A percentile compares a stretch with the other conserved stretches of the same genome.
Evolutionary conservation across 78 protist genomes (phyloP).

Genomic region (Pelomyxa schiedti): DNA sequence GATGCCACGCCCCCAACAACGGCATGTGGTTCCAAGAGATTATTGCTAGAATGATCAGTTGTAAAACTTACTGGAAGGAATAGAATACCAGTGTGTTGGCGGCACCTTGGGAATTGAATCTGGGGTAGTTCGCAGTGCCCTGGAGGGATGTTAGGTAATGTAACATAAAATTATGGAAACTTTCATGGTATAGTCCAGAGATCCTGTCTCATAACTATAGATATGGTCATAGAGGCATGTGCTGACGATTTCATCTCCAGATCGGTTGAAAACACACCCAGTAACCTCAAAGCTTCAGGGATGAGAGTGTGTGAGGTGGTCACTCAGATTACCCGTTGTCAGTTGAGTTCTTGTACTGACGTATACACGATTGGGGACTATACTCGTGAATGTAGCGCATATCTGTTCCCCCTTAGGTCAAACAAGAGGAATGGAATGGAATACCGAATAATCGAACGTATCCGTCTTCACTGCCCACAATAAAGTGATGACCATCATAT

Average conservation of each 20-base stretch:
- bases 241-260: slow-evolving; percentile 28
- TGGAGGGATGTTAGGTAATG: too few species aligned
- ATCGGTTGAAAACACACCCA: slow-evolving; percentile 17
- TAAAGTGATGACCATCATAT: slow-evolving; percentile 20
- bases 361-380: slow-evolving; percentile 22
- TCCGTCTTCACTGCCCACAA: slow-evolving; percentile 31
- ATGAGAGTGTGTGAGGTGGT: not conserved
- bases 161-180: too few species aligned
- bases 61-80: too few species aligned
- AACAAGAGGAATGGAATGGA: not conserved
- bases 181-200: too few species aligned
- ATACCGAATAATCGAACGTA: slow-evolving; percentile 22
- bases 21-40: too few species aligned
- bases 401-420: too few species aligned
- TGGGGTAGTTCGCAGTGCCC: too few species aligned
- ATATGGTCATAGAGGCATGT: slow-evolving; percentile 21
- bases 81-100: too few species aligned
- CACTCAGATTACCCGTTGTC: not conserved
- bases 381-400: slow-evolving; percentile 18
- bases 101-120: too few species aligned
- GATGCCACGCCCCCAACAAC: too few species aligned
- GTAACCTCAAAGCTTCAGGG: slow-evolving; percentile 21
- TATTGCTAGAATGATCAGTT: too few species aligned
- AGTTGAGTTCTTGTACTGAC: slow-evolving; percentile 24
- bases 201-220: slow-evolving; percentile 32